phyloP scores from a whole-genome alignment of 2,329 filamentous ascomycete genomes.

The Colletotrichum scovillei region DNA sequence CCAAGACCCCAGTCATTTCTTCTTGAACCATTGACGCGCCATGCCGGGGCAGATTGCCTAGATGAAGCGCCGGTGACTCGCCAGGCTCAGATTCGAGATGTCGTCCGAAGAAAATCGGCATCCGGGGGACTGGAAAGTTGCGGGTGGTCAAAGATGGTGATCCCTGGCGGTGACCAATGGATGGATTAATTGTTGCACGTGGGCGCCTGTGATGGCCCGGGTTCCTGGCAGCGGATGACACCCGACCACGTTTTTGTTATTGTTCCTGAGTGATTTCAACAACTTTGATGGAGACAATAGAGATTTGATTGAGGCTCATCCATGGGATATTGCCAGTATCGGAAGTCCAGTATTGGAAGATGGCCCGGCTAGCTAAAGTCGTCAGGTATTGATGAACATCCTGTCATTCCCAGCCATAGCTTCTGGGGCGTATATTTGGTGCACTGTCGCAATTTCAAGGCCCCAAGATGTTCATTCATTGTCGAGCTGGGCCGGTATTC shows the following conservation, averaged over 20 bases:
- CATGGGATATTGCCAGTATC: neutral
- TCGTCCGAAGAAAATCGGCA: conserved; percentile 17
- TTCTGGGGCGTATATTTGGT: neutral
- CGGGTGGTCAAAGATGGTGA: conserved; percentile 7
- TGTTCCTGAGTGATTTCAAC: conserved; percentile 5
- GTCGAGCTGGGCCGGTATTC: too few species aligned
- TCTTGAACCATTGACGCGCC: conserved; percentile 30
- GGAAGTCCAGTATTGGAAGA: neutral
- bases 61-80: conserved; percentile 7
- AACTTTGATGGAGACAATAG: neutral
- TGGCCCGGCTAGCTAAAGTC: neutral
- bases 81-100: conserved; percentile 22
- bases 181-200: conserved; percentile 42
- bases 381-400: neutral
- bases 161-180: conserved; percentile 41
- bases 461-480: too few species aligned
- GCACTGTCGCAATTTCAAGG: neutral
- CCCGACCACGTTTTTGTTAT: conserved; percentile 22
- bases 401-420: conserved; percentile 1
- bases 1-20: conserved; percentile 12
- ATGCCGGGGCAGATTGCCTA: conserved; percentile 33
- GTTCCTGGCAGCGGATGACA: conserved; percentile 21
- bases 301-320: conserved; percentile 11
- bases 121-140: neutral
- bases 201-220: conserved; percentile 14